phyloP scores from a whole-genome alignment of 1,139 yeast genomes.

The Hansenula lynferdii region DNA sequence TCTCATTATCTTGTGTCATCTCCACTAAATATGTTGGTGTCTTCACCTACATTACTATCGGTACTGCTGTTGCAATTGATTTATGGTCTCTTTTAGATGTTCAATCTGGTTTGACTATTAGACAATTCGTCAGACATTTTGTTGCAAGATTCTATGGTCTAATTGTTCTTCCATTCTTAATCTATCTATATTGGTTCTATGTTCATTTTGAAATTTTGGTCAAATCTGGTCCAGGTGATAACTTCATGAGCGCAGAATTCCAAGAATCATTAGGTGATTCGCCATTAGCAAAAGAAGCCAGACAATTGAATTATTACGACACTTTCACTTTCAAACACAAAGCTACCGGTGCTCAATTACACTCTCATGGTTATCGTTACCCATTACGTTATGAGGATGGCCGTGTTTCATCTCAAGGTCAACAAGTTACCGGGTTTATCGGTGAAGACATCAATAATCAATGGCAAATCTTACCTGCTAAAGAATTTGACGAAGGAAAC shows the following conservation, averaged over 20 bases:
- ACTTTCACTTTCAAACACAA: conserved; percentile 71
- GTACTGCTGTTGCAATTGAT: conserved; percentile 79
- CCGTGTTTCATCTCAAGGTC: conserved; percentile 91
- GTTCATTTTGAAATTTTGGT: conserved; percentile 78
- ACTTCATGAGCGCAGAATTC: conserved; percentile 88
- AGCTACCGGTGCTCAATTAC: conserved; percentile 70
- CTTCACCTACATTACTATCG: conserved; percentile 83
- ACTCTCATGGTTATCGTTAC: conserved; percentile 69
- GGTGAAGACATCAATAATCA: conserved; percentile 63
- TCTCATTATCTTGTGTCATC: conserved; percentile 82
- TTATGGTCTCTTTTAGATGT: conserved; percentile 83
- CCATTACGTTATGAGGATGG: conserved; percentile 97
- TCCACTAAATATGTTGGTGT: conserved; percentile 96
- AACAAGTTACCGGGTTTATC: conserved; percentile 79
- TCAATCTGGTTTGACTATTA: conserved; percentile 60
- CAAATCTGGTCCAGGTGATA: conserved; percentile 94
- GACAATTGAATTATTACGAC: conserved; percentile 71
- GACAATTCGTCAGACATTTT: conserved; percentile 62
- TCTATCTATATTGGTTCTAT: conserved; percentile 91
- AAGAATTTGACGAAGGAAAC: conserved; percentile 34
- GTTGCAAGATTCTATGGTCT: conserved; percentile 70
- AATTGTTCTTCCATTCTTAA: conserved; percentile 72
- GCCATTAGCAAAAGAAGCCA: conserved; percentile 66
- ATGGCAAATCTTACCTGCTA: conserved; percentile 82
- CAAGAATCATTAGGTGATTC: conserved; percentile 90